Evolutionary conservation across 345 rosid species (phyloP).

Genomic region (Murraya paniculata): DNA sequence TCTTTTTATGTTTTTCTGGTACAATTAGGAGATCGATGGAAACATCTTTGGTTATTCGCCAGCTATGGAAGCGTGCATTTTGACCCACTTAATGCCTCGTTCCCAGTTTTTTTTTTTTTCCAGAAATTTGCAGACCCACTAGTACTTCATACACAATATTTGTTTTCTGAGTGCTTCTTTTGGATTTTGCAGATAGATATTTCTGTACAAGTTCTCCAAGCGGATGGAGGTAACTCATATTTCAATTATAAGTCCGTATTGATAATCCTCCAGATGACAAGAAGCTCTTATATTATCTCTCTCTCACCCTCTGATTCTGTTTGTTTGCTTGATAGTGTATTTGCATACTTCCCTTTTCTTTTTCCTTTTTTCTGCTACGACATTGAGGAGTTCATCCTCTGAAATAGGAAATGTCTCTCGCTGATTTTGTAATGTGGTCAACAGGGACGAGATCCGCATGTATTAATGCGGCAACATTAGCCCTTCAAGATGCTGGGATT

Average conservation of each 20-base stretch:
- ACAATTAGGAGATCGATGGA: constrained; percentile 81
- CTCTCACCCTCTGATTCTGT: background rate
- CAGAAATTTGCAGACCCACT: background rate
- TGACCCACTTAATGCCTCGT: constrained; percentile 79
- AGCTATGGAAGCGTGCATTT: constrained; percentile 91
- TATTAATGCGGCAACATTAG: constrained; percentile 95
- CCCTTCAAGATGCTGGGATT: constrained; percentile 94
- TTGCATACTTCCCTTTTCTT: background rate
- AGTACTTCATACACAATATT: background rate
- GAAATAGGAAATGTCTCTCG: background rate
- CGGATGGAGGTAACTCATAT: constrained; percentile 73
- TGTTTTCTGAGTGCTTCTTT: constrained; percentile 11
- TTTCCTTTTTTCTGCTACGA: background rate
- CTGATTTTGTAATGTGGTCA: background rate
- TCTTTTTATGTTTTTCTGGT: constrained; percentile 13
- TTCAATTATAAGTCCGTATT: constrained; percentile 1
- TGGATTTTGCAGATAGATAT: constrained; percentile 71
- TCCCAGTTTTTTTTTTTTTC: constrained; percentile 46
- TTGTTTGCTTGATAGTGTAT: background rate
- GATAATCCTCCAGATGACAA: background rate
- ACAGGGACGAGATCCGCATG: constrained; percentile 94
- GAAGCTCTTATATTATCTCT: background rate
- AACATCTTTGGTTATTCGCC: constrained; percentile 86
- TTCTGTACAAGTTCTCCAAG: constrained; percentile 94
- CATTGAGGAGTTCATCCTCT: background rate